Evolutionary conservation across 2,329 filamentous ascomycete genomes (phyloP).

Genomic region (Coccinonectria pachysandricola): DNA sequence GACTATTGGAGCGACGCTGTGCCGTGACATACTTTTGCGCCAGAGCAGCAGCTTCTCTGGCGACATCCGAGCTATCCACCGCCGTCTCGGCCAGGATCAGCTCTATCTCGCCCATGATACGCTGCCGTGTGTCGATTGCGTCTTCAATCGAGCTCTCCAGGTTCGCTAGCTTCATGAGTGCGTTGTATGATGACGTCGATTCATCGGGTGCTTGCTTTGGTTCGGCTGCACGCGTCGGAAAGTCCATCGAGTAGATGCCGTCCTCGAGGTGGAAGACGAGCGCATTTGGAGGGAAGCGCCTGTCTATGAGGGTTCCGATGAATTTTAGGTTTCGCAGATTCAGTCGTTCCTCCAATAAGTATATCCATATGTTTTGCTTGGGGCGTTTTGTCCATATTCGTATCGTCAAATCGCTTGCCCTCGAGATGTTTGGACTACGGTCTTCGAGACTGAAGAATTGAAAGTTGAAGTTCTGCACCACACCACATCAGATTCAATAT

Average conservation of each 20-base stretch:
- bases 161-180: constrained; percentile 78
- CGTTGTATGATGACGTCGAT: constrained; percentile 72
- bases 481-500: too few relatives aligned
- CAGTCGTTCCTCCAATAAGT: constrained; percentile 63
- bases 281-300: constrained; percentile 70
- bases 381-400: constrained; percentile 63
- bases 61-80: constrained; percentile 33
- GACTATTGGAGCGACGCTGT: constrained; percentile 56
- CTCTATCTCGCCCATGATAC: constrained; percentile 71
- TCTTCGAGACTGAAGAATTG: constrained; percentile 67
- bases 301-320: constrained; percentile 59
- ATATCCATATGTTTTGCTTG: constrained; percentile 38
- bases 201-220: constrained; percentile 42
- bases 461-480: constrained; percentile 84
- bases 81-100: constrained; percentile 35
- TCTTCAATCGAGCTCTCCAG: constrained; percentile 88
- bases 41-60: constrained; percentile 37
- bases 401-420: constrained; percentile 54
- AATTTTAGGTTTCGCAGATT: constrained; percentile 67
- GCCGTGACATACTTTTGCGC: constrained; percentile 45
- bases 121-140: constrained; percentile 65
- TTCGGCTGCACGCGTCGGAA: constrained; percentile 40
- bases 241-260: constrained; percentile 73
- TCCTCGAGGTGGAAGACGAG: constrained; percentile 78
- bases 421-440: constrained; percentile 52